Percentiles rank a stretch among this genome's conserved stretches.
These are phyloP conservation scores for Fagopyrum homotropicum DNA, from an alignment of 148 eudicot species.

Conservation along the genomic window DNA sequence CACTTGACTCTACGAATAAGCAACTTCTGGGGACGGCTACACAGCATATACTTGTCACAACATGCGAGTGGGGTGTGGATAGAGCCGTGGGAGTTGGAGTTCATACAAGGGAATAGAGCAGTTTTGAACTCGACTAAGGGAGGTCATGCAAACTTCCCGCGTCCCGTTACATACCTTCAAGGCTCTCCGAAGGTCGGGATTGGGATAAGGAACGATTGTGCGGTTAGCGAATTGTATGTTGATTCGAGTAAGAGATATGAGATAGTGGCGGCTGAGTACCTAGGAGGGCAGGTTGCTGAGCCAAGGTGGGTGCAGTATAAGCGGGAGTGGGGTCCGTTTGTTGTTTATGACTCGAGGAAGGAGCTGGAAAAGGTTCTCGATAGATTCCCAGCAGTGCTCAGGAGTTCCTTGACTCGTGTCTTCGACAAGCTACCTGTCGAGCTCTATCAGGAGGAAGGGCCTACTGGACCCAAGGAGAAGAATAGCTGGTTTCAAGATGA, in stretches of 20 bases:
- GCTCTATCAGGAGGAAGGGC: slow-evolving; percentile 28
- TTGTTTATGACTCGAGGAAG: slow-evolving; percentile 17
- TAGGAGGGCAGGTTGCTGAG: slow-evolving; percentile 14
- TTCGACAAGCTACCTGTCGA: slow-evolving; percentile 18
- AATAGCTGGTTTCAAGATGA: slow-evolving; percentile 30
- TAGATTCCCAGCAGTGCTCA: slow-evolving; percentile 14
- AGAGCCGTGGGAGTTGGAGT: slow-evolving; percentile 23
- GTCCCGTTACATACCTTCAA: slow-evolving; percentile 27
- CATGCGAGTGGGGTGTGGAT: slow-evolving; percentile 35
- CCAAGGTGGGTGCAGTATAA: slow-evolving; percentile 30
- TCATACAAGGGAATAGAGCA: slow-evolving; percentile 18
- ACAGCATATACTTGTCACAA: slow-evolving; percentile 26
- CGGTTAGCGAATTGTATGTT: slow-evolving; percentile 17
- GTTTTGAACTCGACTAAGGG: slow-evolving; percentile 26
- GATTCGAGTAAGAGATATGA: slow-evolving; percentile 22
- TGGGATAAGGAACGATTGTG: slow-evolving; percentile 35
- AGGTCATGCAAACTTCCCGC: slow-evolving; percentile 32
- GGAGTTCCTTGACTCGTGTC: slow-evolving; percentile 13
- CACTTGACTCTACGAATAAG: slow-evolving; percentile 33
- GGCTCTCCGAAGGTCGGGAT: slow-evolving; percentile 16
- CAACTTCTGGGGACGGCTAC: slow-evolving; percentile 29
- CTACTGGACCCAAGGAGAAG: slow-evolving; percentile 36
- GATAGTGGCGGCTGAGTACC: slow-evolving; percentile 23
- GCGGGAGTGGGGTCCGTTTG: slow-evolving; percentile 35
- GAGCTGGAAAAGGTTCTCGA: slow-evolving; percentile 20